Evolutionary conservation across 2,329 filamentous ascomycete species (phyloP).

Genomic region (Pseudocercospora fuligena): DNA sequence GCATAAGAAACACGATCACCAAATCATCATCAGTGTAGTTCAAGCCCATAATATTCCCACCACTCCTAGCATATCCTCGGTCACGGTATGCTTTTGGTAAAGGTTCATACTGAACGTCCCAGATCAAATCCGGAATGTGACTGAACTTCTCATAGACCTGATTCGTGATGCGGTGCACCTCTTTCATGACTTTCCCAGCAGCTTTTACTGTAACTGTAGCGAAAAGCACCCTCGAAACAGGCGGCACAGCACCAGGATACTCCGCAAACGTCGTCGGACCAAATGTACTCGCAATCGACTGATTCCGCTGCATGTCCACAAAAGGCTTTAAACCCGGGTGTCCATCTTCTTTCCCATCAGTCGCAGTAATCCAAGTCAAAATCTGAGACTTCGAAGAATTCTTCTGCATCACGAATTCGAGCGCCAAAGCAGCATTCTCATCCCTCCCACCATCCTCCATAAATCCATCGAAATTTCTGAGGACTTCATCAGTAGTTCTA

Average conservation of each 20-base stretch:
- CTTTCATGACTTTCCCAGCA: background rate
- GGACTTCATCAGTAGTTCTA: constrained; percentile 7
- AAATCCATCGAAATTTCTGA: constrained; percentile 11
- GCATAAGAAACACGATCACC: constrained; percentile 17
- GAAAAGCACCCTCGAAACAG: constrained; percentile 13
- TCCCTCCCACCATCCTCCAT: constrained; percentile 1
- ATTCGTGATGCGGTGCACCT: constrained; percentile 12
- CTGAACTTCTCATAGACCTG: constrained; percentile 8
- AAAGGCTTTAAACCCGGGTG: background rate
- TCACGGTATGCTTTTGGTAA: constrained; percentile 13
- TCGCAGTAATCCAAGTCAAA: constrained; percentile 12
- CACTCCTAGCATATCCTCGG: background rate
- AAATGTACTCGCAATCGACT: background rate
- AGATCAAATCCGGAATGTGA: constrained; percentile 12
- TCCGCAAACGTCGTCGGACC: constrained; percentile 10
- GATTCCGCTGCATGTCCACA: background rate
- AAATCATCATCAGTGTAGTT: constrained; percentile 23
- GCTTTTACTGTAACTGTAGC: constrained; percentile 18
- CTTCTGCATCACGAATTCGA: constrained; percentile 12
- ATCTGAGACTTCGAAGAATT: background rate
- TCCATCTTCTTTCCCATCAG: background rate
- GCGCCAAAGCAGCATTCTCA: constrained; percentile 5
- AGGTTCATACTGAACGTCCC: constrained; percentile 22
- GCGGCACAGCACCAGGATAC: constrained; percentile 11
- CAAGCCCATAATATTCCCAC: constrained; percentile 20